These are phyloP conservation scores for Ophiorrhiza pumila DNA, from an alignment of 257 asterid genomes.

Conservation along the genomic window DNA sequence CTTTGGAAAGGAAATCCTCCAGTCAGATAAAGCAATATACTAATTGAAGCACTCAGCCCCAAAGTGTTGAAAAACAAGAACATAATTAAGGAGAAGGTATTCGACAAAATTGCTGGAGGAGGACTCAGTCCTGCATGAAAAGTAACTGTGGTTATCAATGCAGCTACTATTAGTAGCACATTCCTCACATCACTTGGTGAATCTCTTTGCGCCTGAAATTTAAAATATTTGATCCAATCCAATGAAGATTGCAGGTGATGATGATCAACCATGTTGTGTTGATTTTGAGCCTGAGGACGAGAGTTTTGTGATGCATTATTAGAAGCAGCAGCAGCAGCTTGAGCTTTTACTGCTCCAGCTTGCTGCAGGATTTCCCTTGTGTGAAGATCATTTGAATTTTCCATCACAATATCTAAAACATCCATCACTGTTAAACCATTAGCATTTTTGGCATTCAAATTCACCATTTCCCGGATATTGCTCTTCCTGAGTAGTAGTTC, in stretches of 20 bases:
- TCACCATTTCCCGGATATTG: conserved; percentile 10
- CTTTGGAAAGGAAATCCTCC: conserved; percentile 12
- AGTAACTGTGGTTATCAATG: conserved; percentile 43
- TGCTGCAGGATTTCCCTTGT: conserved; percentile 31
- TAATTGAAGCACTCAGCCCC: neutral
- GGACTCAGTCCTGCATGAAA: conserved; percentile 48
- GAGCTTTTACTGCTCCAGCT: conserved; percentile 26
- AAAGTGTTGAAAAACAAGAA: neutral
- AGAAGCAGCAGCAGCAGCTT: neutral
- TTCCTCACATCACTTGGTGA: conserved; percentile 38
- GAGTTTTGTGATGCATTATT: neutral
- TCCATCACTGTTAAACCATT: conserved; percentile 33
- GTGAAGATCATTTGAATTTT: conserved; percentile 5
- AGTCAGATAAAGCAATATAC: neutral
- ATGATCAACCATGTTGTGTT: neutral
- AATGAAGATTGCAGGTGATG: neutral
- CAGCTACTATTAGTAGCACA: conserved; percentile 38
- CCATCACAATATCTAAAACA: conserved; percentile 35
- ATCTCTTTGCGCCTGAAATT: conserved; percentile 16
- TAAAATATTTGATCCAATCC: conserved; percentile 30
- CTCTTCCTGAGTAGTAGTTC: neutral
- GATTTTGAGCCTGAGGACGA: neutral
- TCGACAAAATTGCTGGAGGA: neutral
- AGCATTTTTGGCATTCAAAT: conserved; percentile 25
- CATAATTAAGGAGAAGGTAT: neutral